phyloP scores from a whole-genome alignment of 306 rosid species.

The Inga oerstediana region DNA sequence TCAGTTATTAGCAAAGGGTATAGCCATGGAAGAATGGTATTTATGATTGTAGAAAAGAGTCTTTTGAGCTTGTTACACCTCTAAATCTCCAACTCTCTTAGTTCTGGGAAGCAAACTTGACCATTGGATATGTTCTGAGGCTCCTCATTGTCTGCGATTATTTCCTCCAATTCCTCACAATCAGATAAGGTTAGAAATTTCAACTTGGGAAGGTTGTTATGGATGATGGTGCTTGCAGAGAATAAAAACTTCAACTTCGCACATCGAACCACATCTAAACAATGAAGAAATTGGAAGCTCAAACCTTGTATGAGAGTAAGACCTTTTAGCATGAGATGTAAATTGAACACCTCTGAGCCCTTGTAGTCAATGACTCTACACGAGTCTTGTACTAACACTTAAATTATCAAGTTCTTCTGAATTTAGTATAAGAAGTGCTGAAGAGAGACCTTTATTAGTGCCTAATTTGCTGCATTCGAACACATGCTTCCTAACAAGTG shows the following conservation, averaged over 20 bases:
- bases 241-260: not conserved
- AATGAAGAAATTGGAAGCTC: not conserved
- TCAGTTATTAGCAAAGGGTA: not conserved
- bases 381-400: not conserved
- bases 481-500: not conserved
- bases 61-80: not conserved
- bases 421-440: not conserved
- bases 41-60: not conserved
- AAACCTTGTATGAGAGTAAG: not conserved
- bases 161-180: not conserved
- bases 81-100: not conserved
- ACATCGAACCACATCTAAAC: not conserved
- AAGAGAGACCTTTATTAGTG: not conserved
- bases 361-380: not conserved
- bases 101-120: not conserved
- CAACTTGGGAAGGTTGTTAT: not conserved
- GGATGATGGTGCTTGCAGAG: not conserved
- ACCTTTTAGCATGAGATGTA: not conserved
- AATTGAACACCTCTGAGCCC: not conserved
- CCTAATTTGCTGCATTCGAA: not conserved
- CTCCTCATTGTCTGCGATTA: not conserved
- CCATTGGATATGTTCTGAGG: too few relatives aligned
- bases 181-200: not conserved
- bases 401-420: not conserved
- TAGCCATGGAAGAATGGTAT: not conserved